Percentiles rank a stretch among this genome's conserved stretches.
phyloP scores from a whole-genome alignment of 192 early-diverging fungal genomes.

The Coemansia guatemalensis region DNA sequence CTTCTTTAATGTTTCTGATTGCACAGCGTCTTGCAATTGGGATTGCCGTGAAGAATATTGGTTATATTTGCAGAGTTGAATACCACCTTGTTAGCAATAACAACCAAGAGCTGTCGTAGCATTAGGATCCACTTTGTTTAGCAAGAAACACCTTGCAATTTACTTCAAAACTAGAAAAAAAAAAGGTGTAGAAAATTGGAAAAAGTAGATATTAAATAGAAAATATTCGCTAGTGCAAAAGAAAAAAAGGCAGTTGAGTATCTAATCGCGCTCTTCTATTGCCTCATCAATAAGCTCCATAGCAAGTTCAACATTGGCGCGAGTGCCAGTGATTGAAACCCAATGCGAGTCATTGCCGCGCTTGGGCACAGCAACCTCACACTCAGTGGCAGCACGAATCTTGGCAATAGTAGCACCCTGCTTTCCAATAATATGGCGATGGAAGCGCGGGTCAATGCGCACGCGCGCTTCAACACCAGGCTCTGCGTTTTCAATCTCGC shows the following conservation, averaged over 20 bases:
- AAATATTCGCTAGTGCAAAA: too few species aligned
- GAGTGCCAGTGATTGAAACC: conserved; percentile 31
- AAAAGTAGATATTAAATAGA: too few species aligned
- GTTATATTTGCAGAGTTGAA: too few species aligned
- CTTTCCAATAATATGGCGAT: conserved; percentile 76
- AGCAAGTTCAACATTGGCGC: conserved; percentile 28
- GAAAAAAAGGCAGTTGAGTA: background rate
- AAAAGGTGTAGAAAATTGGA: too few species aligned
- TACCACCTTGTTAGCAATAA: too few species aligned
- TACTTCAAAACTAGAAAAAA: too few species aligned
- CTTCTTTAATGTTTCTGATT: too few species aligned
- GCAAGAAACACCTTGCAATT: too few species aligned
- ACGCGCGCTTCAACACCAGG: conserved; percentile 41
- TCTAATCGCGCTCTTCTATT: conserved; percentile 41
- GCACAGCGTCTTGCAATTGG: too few species aligned
- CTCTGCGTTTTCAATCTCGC: conserved; percentile 9
- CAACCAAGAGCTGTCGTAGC: too few species aligned
- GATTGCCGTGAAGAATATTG: too few species aligned
- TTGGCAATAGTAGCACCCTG: conserved; percentile 67
- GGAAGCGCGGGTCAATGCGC: conserved; percentile 49
- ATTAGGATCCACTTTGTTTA: too few species aligned
- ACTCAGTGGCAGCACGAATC: conserved; percentile 66
- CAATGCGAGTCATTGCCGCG: conserved; percentile 29
- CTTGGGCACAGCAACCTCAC: conserved; percentile 63
- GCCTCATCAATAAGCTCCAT: conserved; percentile 34